Evolutionary conservation across 305 asterid genomes (phyloP), one percentile per base, ranked within the genome.

Genomic region (Nicotiana rustica): DNA sequence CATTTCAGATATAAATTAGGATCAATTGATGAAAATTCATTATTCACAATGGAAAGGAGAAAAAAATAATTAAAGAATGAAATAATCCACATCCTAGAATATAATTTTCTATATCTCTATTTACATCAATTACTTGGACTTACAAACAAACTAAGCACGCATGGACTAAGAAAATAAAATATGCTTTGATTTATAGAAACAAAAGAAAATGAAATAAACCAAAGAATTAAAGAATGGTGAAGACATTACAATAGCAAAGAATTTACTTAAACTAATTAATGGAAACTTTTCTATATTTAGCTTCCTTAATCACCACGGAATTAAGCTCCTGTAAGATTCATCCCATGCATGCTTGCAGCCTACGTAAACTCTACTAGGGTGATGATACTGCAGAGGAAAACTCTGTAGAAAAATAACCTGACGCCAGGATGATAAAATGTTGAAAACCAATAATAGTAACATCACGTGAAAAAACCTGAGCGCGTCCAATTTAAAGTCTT

Each of bases 171-270:
- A 55, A 59, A 17, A 6, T 29, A 29, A 29, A 29, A 14, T 6
- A 55, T 56, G 61, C 65, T 6, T 18, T 62, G 19, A 33, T 33
- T 33, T 33, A 33, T 15, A 21, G 5, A 18, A 62, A 9, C 14
- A 19, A 21, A 44, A 71, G 6, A 71, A 47, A 49, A 0, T 75
- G 47, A 52, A 76, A 25, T 15, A 76, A 76, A 75, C 17, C 64
- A 75, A 75, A 25, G 64, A 75, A 76, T 76, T 25, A 29, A 76
- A 29, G 31, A 76, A 73, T 21, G 25, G 38, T 13, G 4, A 75
- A 73, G 12, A 38, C 14, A 29, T 29, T 55, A 76, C 65, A 55
- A 17, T 76, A 25, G 10, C 79, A 15, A 52, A 76, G 0, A 70
- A 70, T 70, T 65, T 29, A 25, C 69, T 12, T 12, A 65, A 18